Conservation (phyloP, 306 rosid species). For the Vicia faba region DNA sequence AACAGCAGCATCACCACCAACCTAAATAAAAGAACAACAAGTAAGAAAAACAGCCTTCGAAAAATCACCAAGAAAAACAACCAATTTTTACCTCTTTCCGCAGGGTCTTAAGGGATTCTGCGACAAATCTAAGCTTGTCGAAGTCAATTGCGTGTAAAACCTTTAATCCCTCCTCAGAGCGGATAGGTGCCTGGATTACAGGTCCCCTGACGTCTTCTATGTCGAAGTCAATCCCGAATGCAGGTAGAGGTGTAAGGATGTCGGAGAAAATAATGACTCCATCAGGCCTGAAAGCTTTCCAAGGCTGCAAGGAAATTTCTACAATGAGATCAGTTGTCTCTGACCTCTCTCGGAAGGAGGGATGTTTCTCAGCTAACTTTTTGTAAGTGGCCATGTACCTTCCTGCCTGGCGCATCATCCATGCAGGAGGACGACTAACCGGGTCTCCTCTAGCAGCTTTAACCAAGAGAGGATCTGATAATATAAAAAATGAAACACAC, state of each 20-base stretch:
- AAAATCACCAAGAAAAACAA: conserved; percentile 11
- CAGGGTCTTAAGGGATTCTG: conserved; percentile 79
- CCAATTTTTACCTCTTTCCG: conserved; percentile 64
- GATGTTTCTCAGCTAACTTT: conserved; percentile 94
- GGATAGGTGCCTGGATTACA: conserved; percentile 84
- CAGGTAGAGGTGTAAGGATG: conserved; percentile 95
- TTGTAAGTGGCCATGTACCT: conserved; percentile 95
- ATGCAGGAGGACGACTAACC: conserved; percentile 92
- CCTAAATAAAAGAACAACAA: conserved; percentile 51
- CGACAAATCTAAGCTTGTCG: conserved; percentile 75
- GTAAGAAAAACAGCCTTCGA: neutral
- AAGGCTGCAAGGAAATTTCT: conserved; percentile 99
- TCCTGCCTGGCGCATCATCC: conserved; percentile 99
- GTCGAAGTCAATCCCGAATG: conserved; percentile 89
- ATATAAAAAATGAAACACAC: conserved; percentile 27
- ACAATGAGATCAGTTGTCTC: conserved; percentile 98
- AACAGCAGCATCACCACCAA: conserved; percentile 80
- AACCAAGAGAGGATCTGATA: conserved; percentile 85
- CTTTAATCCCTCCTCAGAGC: conserved; percentile 77
- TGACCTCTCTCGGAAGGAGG: conserved; percentile 97
- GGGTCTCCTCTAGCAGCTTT: conserved; percentile 95
- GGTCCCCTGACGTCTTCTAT: conserved; percentile 95
- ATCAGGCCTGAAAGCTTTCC: conserved; percentile 95
- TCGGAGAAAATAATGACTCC: conserved; percentile 97
- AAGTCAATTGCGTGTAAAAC: conserved; percentile 81